Percentiles rank a stretch among this genome's conserved stretches.
phyloP scores from a whole-genome alignment of 805 yeast species.

The Pichia thaimueangensis region DNA sequence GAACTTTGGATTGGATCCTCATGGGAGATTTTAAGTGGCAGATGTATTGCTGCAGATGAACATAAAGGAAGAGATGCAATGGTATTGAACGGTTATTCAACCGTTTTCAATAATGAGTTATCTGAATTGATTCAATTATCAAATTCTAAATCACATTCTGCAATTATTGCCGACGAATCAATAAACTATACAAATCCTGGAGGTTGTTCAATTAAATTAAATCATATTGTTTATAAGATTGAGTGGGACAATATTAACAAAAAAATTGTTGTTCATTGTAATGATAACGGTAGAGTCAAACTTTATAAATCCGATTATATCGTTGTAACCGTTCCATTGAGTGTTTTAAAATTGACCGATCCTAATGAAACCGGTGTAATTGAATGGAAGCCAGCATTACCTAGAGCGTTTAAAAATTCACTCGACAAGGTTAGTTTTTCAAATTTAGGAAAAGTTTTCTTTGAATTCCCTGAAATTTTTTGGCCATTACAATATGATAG shows the following conservation, averaged over 20 bases:
- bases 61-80: slow-evolving; percentile 70
- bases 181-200: slow-evolving; percentile 5
- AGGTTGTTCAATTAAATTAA: slow-evolving; percentile 15
- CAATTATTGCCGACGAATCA: slow-evolving; percentile 2
- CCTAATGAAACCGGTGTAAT: slow-evolving; percentile 23
- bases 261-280: slow-evolving; percentile 19
- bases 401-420: slow-evolving; percentile 23
- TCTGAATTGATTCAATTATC: slow-evolving; percentile 20
- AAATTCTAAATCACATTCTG: slow-evolving; percentile 2
- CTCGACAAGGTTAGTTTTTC: slow-evolving; percentile 33
- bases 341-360: slow-evolving; percentile 35
- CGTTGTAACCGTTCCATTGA: slow-evolving; percentile 45
- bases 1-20: slow-evolving; percentile 80
- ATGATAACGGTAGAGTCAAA: slow-evolving; percentile 7
- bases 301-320: slow-evolving; percentile 32
- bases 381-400: slow-evolving; percentile 31
- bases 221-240: slow-evolving; percentile 23
- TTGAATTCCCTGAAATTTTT: slow-evolving; percentile 41
- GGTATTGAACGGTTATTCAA: slow-evolving; percentile 52
- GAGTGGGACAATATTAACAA: slow-evolving; percentile 17
- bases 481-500: slow-evolving; percentile 37
- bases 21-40: slow-evolving; percentile 58
- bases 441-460: slow-evolving; percentile 40
- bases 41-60: slow-evolving; percentile 37
- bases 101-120: slow-evolving; percentile 27